phyloP scores from a whole-genome alignment of 2,329 filamentous ascomycete species.

The Helotiales sp. region DNA sequence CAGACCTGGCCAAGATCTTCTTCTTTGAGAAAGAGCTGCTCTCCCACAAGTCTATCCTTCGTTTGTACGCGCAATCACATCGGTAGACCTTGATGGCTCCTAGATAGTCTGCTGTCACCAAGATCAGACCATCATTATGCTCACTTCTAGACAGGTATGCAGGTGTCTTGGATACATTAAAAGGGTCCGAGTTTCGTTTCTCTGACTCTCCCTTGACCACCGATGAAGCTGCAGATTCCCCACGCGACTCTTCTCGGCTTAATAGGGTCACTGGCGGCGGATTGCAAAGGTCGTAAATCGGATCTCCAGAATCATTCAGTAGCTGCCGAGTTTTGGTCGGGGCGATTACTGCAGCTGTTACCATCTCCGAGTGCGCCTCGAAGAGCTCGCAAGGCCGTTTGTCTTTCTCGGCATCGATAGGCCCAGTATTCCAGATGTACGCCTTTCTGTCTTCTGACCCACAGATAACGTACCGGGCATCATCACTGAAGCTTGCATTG shows the following conservation, averaged over 20 bases:
- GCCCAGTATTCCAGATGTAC: conserved; percentile 82
- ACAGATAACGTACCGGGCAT: conserved; percentile 82
- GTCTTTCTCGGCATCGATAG: conserved; percentile 58
- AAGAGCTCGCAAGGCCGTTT: conserved; percentile 86
- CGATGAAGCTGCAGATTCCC: conserved; percentile 58
- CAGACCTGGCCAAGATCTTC: conserved; percentile 31
- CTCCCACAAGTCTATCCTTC: conserved; percentile 76
- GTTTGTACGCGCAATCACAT: conserved; percentile 75
- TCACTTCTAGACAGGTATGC: conserved; percentile 74
- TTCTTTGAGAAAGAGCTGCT: conserved; percentile 68
- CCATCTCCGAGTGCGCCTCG: conserved; percentile 84
- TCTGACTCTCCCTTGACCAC: conserved; percentile 31
- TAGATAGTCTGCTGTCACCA: conserved; percentile 85
- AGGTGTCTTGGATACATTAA: conserved; percentile 59
- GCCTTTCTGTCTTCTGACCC: conserved; percentile 89
- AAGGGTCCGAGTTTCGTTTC: conserved; percentile 28
- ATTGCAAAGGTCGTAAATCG: conserved; percentile 95
- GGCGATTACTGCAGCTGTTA: conserved; percentile 86
- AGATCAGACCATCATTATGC: conserved; percentile 83
- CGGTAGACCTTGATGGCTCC: conserved; percentile 93
- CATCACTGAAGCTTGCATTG: conserved; percentile 83
- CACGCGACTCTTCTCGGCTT: conserved; percentile 69
- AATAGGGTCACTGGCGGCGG: conserved; percentile 85
- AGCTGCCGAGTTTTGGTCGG: conserved; percentile 76
- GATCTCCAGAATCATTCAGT: conserved; percentile 73